A percentile compares a stretch with the other conserved stretches of the same genome.
Conservation (phyloP, 2,329 filamentous ascomycete species). For the Keithomyces neogunnii region DNA sequence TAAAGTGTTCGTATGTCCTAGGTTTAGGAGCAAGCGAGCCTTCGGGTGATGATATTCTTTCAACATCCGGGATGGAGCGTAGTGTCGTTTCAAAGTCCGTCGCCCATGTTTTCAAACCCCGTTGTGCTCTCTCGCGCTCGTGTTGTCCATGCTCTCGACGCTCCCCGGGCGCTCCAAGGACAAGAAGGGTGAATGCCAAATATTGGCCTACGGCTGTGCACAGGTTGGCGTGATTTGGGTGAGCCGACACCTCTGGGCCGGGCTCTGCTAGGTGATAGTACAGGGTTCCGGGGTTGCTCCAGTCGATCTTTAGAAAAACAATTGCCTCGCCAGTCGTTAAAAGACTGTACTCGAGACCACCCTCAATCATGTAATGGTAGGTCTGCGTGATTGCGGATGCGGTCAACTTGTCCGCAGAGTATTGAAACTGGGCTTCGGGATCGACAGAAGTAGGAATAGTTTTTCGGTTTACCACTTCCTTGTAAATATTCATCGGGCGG, state of each 20-base stretch:
- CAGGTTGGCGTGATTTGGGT: slow-evolving; percentile 11
- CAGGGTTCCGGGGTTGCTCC: slow-evolving; percentile 16
- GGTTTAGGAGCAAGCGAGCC: too few relatives aligned
- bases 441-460: slow-evolving; percentile 17
- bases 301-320: slow-evolving; percentile 32
- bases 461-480: slow-evolving; percentile 23
- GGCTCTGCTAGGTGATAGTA: slow-evolving; percentile 24
- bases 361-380: slow-evolving; percentile 41
- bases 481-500: slow-evolving; percentile 30
- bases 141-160: not conserved
- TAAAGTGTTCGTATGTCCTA: too few relatives aligned
- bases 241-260: slow-evolving; percentile 13
- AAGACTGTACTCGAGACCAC: slow-evolving; percentile 33
- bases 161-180: slow-evolving; percentile 10
- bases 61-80: too few relatives aligned
- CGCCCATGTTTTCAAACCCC: slow-evolving; percentile 8
- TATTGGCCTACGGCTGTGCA: slow-evolving; percentile 20
- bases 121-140: not conserved
- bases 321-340: slow-evolving; percentile 34
- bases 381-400: slow-evolving; percentile 36
- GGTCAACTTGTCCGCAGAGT: slow-evolving; percentile 27
- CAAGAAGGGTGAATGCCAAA: slow-evolving; percentile 19
- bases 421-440: slow-evolving; percentile 21
- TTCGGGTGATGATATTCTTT: too few relatives aligned
- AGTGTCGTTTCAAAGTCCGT: too few relatives aligned